These are phyloP conservation scores for Fusarium napiforme DNA, from an alignment of 2,329 filamentous ascomycete genomes.

Conservation along the genomic window DNA sequence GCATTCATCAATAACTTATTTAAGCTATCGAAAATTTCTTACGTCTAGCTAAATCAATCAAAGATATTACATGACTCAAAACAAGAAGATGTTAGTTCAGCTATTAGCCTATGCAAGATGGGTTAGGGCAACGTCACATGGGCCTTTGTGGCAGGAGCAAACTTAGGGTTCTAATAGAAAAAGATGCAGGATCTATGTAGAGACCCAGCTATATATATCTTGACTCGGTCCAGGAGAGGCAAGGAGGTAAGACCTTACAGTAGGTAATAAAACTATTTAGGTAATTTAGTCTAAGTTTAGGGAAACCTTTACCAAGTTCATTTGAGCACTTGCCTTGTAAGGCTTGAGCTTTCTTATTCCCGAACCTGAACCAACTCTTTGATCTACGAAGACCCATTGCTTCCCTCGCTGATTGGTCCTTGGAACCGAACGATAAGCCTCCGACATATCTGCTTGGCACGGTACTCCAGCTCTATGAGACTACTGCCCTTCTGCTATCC, in stretches of 20 bases:
- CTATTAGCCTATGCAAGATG: conserved; percentile 54
- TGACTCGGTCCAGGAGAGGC: conserved; percentile 52
- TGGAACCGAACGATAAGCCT: conserved; percentile 80
- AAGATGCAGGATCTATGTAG: conserved; percentile 99
- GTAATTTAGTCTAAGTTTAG: too few relatives aligned
- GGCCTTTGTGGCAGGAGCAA: conserved; percentile 91
- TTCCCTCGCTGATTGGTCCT: conserved; percentile 74
- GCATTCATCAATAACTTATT: too few relatives aligned
- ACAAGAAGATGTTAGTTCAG: background rate
- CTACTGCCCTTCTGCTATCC: background rate
- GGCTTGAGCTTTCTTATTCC: conserved; percentile 61
- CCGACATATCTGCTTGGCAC: conserved; percentile 61
- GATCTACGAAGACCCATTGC: conserved; percentile 78
- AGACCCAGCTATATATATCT: conserved; percentile 93
- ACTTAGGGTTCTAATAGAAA: conserved; percentile 98
- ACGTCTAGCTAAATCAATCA: fast-evolving
- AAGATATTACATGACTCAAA: too few relatives aligned
- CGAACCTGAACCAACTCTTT: conserved; percentile 88
- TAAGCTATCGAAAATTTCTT: too few relatives aligned
- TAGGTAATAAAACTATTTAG: too few relatives aligned
- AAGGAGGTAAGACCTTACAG: too few relatives aligned
- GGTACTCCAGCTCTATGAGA: background rate
- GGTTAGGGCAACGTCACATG: conserved; percentile 84
- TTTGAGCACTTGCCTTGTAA: too few relatives aligned
- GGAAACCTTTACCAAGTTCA: too few relatives aligned